These are phyloP conservation scores for Phytophthora colocasiae DNA, from an alignment of 352 stramenopile species.

Conservation along the genomic window DNA sequence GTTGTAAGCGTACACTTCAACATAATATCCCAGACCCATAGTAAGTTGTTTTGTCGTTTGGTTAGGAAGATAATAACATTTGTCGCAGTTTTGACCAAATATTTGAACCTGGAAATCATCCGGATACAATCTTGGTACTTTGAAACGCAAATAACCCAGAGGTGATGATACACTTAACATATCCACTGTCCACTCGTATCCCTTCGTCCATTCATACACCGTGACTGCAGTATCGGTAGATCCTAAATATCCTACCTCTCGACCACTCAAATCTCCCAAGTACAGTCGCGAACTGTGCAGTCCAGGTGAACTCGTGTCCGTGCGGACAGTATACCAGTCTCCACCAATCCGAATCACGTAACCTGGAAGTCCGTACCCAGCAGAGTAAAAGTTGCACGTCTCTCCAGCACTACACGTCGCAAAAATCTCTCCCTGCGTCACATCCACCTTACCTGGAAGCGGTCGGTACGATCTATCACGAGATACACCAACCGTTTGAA, in stretches of 20 bases:
- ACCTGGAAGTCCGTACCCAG: slow-evolving; percentile 66
- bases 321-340: slow-evolving; percentile 75
- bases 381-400: slow-evolving; percentile 59
- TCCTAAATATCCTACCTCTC: slow-evolving; percentile 63
- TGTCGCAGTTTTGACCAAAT: slow-evolving; percentile 50
- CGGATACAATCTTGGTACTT: slow-evolving; percentile 65
- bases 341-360: slow-evolving; percentile 63
- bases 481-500: slow-evolving; percentile 60
- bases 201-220: slow-evolving; percentile 78
- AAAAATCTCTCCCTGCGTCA: slow-evolving; percentile 65
- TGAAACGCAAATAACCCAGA: slow-evolving; percentile 54
- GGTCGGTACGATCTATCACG: slow-evolving; percentile 55
- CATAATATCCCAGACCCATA: slow-evolving; percentile 74
- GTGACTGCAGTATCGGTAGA: slow-evolving; percentile 43
- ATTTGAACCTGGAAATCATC: slow-evolving; percentile 49
- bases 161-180: slow-evolving; percentile 56
- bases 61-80: slow-evolving; percentile 76
- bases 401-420: slow-evolving; percentile 57
- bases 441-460: slow-evolving; percentile 60
- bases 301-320: slow-evolving; percentile 48
- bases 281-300: slow-evolving; percentile 54
- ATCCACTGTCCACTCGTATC: slow-evolving; percentile 68
- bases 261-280: slow-evolving; percentile 65
- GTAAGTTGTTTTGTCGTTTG: slow-evolving; percentile 60
- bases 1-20: slow-evolving; percentile 84